A percentile compares a stretch with the other conserved stretches of the same genome.
Conservation (phyloP, 148 eudicot species). For the Beta vulgaris region DNA sequence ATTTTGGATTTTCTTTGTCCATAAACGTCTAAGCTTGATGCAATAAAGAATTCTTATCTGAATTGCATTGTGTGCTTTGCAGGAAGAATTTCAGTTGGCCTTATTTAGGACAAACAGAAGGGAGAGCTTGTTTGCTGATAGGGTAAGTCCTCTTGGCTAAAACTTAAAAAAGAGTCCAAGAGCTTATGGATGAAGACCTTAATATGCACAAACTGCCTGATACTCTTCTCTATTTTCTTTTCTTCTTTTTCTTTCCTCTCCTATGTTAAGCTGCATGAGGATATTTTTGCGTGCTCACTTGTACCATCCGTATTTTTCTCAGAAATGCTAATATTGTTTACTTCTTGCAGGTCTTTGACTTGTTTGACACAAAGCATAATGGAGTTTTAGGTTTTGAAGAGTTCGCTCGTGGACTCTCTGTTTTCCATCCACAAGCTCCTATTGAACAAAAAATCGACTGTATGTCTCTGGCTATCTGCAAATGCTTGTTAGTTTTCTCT, state of each 20-base stretch:
- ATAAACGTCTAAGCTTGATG: not conserved
- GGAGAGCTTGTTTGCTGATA: slow-evolving; percentile 96
- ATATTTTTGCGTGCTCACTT: not conserved
- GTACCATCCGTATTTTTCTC: not conserved
- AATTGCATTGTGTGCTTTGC: slow-evolving; percentile 20
- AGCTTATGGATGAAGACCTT: too few species aligned
- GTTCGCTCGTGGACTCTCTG: slow-evolving; percentile 95
- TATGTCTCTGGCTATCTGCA: slow-evolving; percentile 34
- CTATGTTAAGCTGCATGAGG: not conserved
- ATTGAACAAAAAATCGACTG: slow-evolving; percentile 90
- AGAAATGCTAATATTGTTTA: not conserved
- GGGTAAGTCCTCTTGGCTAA: slow-evolving; percentile 47
- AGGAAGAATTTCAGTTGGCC: slow-evolving; percentile 96
- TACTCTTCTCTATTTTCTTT: not conserved
- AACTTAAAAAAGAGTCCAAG: too few species aligned
- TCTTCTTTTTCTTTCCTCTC: not conserved
- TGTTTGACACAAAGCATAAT: slow-evolving; percentile 94
- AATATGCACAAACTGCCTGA: not conserved
- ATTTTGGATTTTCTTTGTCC: too few species aligned
- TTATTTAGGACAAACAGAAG: slow-evolving; percentile 89
- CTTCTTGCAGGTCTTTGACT: slow-evolving; percentile 74
- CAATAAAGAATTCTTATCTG: not conserved
- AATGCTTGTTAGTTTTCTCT: not conserved
- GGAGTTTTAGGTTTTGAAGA: slow-evolving; percentile 91
- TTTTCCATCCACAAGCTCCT: slow-evolving; percentile 92